phyloP scores from a whole-genome alignment of 495 filamentous ascomycete species.

The Clavariopsis aquatica region DNA sequence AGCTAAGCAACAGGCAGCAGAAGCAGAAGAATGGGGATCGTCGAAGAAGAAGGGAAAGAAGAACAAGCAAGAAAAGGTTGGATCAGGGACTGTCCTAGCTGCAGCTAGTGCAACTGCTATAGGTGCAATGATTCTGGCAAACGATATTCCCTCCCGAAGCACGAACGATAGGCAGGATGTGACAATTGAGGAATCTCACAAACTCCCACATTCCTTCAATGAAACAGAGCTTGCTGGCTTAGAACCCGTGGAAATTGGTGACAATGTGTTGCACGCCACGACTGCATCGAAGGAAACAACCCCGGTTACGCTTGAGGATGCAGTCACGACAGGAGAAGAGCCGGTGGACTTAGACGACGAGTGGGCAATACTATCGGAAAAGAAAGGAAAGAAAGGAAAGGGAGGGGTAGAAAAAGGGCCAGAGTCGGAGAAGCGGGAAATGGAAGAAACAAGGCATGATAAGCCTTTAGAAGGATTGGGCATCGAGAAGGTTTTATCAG shows the following conservation, averaged over 20 bases:
- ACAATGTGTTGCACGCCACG: slow-evolving; percentile 20
- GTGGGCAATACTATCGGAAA: slow-evolving; percentile 19
- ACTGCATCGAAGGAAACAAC: not conserved
- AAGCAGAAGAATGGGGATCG: slow-evolving; percentile 22
- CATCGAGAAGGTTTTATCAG: not conserved
- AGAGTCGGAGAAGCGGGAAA: slow-evolving; percentile 1
- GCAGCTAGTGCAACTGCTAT: slow-evolving; percentile 15
- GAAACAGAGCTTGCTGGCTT: slow-evolving; percentile 1
- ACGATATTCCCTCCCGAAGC: not conserved
- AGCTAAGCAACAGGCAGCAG: slow-evolving; percentile 2
- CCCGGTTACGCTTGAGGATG: not conserved
- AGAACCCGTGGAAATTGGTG: not conserved
- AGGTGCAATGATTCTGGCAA: not conserved
- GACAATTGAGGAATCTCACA: not conserved
- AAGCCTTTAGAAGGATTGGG: slow-evolving; percentile 6
- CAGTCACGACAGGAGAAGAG: not conserved
- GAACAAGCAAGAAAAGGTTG: slow-evolving; percentile 34
- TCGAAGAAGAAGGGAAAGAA: slow-evolving; percentile 37
- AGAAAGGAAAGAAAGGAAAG: slow-evolving; percentile 35
- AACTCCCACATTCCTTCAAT: slow-evolving; percentile 21
- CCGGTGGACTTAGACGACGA: slow-evolving; percentile 9
- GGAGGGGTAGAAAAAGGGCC: slow-evolving; percentile 15
- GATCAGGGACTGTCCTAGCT: not conserved
- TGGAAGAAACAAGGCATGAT: not conserved
- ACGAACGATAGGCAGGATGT: not conserved